Evolutionary conservation across 2,329 filamentous ascomycete species (phyloP), one percentile per base, ranked within the genome.

Genomic region (Clarireedia sp.): DNA sequence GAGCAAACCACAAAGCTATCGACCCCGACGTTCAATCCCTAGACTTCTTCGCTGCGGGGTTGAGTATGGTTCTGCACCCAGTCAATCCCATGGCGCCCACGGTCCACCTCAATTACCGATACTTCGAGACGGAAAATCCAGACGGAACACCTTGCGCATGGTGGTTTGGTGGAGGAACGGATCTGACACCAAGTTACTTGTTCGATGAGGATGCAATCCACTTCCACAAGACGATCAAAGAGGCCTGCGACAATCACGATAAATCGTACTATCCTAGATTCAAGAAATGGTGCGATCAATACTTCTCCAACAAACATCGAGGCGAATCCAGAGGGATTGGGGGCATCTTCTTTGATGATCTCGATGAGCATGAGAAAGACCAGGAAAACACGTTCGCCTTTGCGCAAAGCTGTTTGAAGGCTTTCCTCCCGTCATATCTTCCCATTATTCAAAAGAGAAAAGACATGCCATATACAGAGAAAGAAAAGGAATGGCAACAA

Each of bases 211-310:
- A 99, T 70, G 92, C 89, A 38, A 88, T 95, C 56, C 92, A 96
- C 72, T 99, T 99, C 80, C 94, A 99, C 78, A 84, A 84, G 70
- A 90, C 87, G 2, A 86, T 99, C 67, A 97, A 96, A 74, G 83
- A 90, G 46, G 87, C 87, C 17, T 99, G 94, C 73, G 94, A 99
- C 72, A 85, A 86, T 63, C 94, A 99, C 71, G 89, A 96, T 75
- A 89, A 88, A 70, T 80, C 78, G 38, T 99, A 96, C 77, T 99
- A 95, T 71, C 85, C 90, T 12, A 83, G 85, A 52, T 99, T 97
- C 80, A 99, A 99, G 77, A 86, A 87, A 69, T 99, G 94, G 94
- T 99, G 94, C 71, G 94, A 99, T 71, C 84, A 95, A 66, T 99
- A 99, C 76, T 99, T 99, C 74, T 86, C 80, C 75, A 88, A 96